Percentiles rank a stretch among this genome's conserved stretches.
Conservation (phyloP, 169 alveolate species). For the Cryptosporidium viatorum region DNA sequence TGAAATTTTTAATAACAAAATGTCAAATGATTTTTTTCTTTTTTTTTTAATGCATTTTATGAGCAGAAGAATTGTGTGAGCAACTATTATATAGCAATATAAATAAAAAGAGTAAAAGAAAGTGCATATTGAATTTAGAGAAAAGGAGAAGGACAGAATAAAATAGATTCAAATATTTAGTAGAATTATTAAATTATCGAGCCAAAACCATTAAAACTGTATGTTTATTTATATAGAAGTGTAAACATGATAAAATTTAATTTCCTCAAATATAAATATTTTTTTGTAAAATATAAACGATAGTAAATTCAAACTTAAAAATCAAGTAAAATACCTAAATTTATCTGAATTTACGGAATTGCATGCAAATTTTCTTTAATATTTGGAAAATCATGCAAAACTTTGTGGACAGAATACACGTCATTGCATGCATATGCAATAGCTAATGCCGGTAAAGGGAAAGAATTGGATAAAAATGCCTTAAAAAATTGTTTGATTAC, state of each 20-base stretch:
- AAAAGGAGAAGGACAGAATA: neutral
- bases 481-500: constrained; percentile 42
- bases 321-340: no score
- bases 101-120: neutral
- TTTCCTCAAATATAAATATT: no score
- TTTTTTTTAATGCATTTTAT: neutral
- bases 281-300: no score
- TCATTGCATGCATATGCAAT: constrained; percentile 75
- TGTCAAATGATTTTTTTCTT: neutral
- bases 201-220: no score
- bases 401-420: constrained; percentile 52
- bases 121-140: neutral
- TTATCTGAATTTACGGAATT: neutral
- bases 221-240: no score
- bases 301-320: neutral
- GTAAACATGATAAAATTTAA: no score
- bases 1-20: no score
- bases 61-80: neutral
- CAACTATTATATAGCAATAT: no score
- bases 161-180: no score
- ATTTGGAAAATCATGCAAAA: constrained; percentile 58
- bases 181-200: no score
- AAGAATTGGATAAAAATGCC: constrained; percentile 29
- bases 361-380: constrained; percentile 4
- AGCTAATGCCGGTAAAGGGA: constrained; percentile 71